Evolutionary conservation across 257 asterid genomes (phyloP).

Genomic region (Ajuga chamaepitys): DNA sequence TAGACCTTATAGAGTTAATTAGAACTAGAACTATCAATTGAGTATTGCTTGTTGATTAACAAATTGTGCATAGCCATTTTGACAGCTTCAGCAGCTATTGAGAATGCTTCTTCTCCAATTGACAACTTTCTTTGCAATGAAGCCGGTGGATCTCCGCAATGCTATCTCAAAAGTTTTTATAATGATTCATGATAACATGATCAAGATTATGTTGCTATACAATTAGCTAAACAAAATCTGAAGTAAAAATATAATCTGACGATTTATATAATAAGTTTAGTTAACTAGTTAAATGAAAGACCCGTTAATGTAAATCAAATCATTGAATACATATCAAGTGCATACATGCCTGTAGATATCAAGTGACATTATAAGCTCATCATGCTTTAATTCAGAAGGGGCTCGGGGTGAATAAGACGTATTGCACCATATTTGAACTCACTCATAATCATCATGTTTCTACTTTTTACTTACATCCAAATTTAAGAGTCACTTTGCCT

Average conservation of each 20-base stretch:
- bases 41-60: constrained; percentile 78
- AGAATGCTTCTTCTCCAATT: constrained; percentile 51
- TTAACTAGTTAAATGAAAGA: too few species aligned
- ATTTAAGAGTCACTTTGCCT: constrained; percentile 84
- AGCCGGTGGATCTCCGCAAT: too few species aligned
- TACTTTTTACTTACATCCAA: constrained; percentile 66
- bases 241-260: too few species aligned
- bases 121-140: constrained; percentile 62
- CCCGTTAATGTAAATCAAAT: too few species aligned
- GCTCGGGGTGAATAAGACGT: neutral
- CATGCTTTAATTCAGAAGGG: neutral
- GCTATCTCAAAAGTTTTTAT: too few species aligned
- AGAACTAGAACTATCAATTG: constrained; percentile 63
- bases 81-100: constrained; percentile 71
- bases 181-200: too few species aligned
- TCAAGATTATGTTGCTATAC: too few species aligned
- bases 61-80: constrained; percentile 73
- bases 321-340: neutral
- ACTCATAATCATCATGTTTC: constrained; percentile 68
- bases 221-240: too few species aligned
- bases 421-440: constrained; percentile 30
- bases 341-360: too few species aligned
- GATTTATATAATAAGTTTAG: too few species aligned
- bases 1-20: constrained; percentile 54
- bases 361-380: neutral